Evolutionary conservation across 176 grass and related monocot genomes (phyloP).

Genomic region (Eragrostis curvula): DNA sequence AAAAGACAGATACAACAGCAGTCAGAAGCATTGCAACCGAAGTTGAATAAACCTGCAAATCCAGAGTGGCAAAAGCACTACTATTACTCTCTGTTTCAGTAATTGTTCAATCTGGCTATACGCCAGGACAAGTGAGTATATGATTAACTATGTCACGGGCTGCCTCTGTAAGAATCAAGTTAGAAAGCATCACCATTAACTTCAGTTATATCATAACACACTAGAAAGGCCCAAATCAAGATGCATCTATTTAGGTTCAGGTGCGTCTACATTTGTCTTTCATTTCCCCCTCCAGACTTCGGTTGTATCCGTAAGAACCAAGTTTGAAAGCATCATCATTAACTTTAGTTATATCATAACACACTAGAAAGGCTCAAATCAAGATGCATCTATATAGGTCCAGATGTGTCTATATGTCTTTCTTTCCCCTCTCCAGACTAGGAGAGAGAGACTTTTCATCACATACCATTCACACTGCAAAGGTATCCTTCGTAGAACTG

Average conservation of each 20-base stretch:
- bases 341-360: not conserved
- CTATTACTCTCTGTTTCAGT: not conserved
- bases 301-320: not conserved
- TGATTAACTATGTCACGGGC: not conserved
- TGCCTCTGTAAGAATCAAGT: not conserved
- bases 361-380: too few relatives aligned
- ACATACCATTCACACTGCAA: not conserved
- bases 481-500: not conserved
- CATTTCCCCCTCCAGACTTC: not conserved
- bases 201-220: not conserved
- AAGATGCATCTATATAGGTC: not conserved
- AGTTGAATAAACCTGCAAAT: slow-evolving; percentile 76
- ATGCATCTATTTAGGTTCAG: not conserved
- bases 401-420: too few relatives aligned
- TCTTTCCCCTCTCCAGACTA: not conserved
- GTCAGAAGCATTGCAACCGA: slow-evolving; percentile 81
- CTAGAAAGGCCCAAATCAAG: not conserved
- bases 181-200: not conserved
- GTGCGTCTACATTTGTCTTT: too few relatives aligned
- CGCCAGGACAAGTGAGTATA: not conserved
- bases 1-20: slow-evolving; percentile 57
- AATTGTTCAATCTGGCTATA: too few relatives aligned
- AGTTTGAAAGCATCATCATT: not conserved
- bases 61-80: slow-evolving; percentile 12
- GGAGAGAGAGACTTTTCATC: not conserved